Evolutionary conservation across 805 yeast species (phyloP).

Genomic region (Metschnikowia continentalis): DNA sequence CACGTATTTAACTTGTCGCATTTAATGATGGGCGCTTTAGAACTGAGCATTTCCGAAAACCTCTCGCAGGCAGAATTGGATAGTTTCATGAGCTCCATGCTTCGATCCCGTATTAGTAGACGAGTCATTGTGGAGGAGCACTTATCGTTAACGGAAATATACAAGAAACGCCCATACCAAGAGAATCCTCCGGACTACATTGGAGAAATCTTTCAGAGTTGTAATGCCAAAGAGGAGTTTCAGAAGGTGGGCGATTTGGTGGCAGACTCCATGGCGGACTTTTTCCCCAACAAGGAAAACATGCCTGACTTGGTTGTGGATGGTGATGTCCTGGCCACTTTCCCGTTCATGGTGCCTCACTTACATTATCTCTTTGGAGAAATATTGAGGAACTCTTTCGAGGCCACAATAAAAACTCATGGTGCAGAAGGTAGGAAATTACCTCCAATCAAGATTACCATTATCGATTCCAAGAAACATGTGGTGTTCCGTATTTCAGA

Average conservation of each 20-base stretch:
- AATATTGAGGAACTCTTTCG: constrained; percentile 77
- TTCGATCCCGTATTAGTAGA: constrained; percentile 84
- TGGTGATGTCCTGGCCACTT: constrained; percentile 61
- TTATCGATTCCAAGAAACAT: constrained; percentile 61
- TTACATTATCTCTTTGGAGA: constrained; percentile 85
- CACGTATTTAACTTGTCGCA: constrained; percentile 83
- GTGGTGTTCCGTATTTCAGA: constrained; percentile 80
- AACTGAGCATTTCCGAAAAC: constrained; percentile 56
- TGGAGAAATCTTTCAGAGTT: constrained; percentile 78
- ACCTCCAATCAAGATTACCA: constrained; percentile 73
- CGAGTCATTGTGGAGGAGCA: constrained; percentile 92
- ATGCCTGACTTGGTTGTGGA: constrained; percentile 77
- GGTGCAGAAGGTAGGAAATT: constrained; percentile 35
- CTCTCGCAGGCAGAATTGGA: constrained; percentile 67
- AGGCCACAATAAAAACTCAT: constrained; percentile 63
- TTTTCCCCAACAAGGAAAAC: constrained; percentile 47
- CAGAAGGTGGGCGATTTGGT: constrained; percentile 48
- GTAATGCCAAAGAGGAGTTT: constrained; percentile 69
- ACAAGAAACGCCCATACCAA: constrained; percentile 44
- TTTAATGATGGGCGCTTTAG: constrained; percentile 89
- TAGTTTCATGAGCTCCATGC: constrained; percentile 65
- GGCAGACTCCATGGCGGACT: constrained; percentile 47
- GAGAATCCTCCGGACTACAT: constrained; percentile 51
- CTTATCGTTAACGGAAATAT: constrained; percentile 67
- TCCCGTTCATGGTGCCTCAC: constrained; percentile 85